Conservation (phyloP, 2,329 filamentous ascomycete species). For the Fusarium lyarnte region DNA sequence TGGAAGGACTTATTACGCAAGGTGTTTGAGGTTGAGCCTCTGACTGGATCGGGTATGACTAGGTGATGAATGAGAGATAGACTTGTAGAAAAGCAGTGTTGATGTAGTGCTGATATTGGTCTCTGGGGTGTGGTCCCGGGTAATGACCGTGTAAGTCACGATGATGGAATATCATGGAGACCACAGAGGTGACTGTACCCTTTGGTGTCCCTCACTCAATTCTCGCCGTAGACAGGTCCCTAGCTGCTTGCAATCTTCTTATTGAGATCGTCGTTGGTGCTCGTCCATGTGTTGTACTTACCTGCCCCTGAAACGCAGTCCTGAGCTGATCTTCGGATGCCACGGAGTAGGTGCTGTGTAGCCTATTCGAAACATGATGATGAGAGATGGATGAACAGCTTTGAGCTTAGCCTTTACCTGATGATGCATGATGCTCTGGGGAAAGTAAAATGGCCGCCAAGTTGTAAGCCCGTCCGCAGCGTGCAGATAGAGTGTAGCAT, state of each 20-base stretch:
- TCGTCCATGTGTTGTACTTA: neutral
- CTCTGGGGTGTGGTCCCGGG: neutral
- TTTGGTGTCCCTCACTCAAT: neutral
- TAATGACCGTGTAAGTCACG: neutral
- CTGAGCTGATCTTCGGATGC: neutral
- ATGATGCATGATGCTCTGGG: accelerated
- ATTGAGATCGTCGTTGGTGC: neutral
- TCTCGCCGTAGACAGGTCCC: neutral
- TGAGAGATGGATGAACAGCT: accelerated
- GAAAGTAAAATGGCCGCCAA: neutral
- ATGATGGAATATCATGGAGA: neutral
- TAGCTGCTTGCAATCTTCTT: neutral
- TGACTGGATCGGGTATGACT: neutral
- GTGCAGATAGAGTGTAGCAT: neutral
- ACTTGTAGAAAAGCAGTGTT: neutral
- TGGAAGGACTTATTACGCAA: neutral
- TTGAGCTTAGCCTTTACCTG: too few species aligned
- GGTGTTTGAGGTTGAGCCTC: neutral
- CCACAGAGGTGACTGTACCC: neutral
- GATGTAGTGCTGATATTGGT: neutral
- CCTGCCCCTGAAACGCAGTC: accelerated
- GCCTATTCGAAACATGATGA: neutral
- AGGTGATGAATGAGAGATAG: neutral
- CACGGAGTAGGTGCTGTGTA: neutral
- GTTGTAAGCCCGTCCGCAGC: neutral